Percentiles rank a stretch among this genome's conserved stretches.
These are phyloP conservation scores for Corylus americana DNA, from an alignment of 306 rosid genomes.

Conservation along the genomic window DNA sequence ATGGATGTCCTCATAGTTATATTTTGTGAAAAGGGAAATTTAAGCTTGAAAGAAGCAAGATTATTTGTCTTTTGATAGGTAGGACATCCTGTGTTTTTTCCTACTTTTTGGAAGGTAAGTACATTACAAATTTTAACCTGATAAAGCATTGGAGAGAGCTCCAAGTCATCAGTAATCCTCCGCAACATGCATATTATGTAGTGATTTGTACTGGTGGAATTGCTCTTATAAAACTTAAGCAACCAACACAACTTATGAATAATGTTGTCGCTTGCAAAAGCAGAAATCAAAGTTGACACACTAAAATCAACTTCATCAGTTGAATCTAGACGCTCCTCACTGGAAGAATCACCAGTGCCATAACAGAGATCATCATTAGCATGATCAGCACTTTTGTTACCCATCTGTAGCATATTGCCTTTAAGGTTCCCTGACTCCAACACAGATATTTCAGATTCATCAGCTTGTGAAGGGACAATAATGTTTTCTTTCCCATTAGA, in stretches of 20 bases:
- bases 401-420: conserved; percentile 34
- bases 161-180: conserved; percentile 79
- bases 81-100: not conserved
- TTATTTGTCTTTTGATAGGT: not conserved
- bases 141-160: conserved; percentile 88
- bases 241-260: conserved; percentile 89
- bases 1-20: not conserved
- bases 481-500: conserved; percentile 36
- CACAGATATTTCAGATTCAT: conserved; percentile 27
- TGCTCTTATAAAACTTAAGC: conserved; percentile 93
- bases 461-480: conserved; percentile 25
- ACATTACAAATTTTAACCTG: conserved; percentile 57
- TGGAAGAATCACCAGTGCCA: conserved; percentile 58
- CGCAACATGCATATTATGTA: conserved; percentile 70
- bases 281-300: conserved; percentile 68
- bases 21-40: not conserved
- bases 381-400: conserved; percentile 33
- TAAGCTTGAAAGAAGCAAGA: not conserved
- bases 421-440: conserved; percentile 31
- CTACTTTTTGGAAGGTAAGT: conserved; percentile 15
- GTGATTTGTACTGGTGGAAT: conserved; percentile 68
- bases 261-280: conserved; percentile 69
- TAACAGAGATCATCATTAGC: conserved; percentile 47
- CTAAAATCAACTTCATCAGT: conserved; percentile 83
- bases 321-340: conserved; percentile 64